Evolutionary conservation across 345 rosid species (phyloP), one percentile per base, ranked within the genome.

Genomic region (Triadica sebifera): DNA sequence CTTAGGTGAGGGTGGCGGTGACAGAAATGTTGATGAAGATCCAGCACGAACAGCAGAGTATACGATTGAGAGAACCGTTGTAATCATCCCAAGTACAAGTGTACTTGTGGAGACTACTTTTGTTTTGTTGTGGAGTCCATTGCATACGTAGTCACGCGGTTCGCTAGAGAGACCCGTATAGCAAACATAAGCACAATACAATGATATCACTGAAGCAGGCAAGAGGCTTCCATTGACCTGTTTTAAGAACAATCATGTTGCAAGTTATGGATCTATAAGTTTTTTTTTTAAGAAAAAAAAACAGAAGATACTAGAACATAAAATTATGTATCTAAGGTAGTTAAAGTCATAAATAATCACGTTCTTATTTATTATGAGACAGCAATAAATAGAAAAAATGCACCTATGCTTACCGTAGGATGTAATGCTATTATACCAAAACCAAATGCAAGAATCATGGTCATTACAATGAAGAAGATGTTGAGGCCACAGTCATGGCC

Each of bases 21-120:
- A 86, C 59, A 95, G 82, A 83, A 95, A 87, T 60, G 93, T 85
- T 19, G 86, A 87, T 12, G 99, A 95, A 69, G 99, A 93, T 74
- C 99, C 99, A 83, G 97, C 98, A 62, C 97, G 96, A 51, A 89
- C 76, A 12, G 99, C 99, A 3, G 98, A 95, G 74, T 95, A 95
- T 57, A 95, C 63, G 60, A 95, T 94, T 0, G 97, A 90, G 68
- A 95, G 97, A 73, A 95, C 84, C 0, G 99, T 95, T 0, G 98
- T 93, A 47, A 95, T 86, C 99, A 95, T 87, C 72, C 99, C 99
- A 45, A 95, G 91, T 55, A 88, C 69, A 34, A 95, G 91, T 17
- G 97, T 93, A 78, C 98, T 82, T 34, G 87, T 81, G 45, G 94
- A 78, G 57, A 90, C 97, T 62, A 97, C 93, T 67, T 83, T 88